Conservation (phyloP, 768 basidiomycete species). For the Galerina sulciceps region DNA sequence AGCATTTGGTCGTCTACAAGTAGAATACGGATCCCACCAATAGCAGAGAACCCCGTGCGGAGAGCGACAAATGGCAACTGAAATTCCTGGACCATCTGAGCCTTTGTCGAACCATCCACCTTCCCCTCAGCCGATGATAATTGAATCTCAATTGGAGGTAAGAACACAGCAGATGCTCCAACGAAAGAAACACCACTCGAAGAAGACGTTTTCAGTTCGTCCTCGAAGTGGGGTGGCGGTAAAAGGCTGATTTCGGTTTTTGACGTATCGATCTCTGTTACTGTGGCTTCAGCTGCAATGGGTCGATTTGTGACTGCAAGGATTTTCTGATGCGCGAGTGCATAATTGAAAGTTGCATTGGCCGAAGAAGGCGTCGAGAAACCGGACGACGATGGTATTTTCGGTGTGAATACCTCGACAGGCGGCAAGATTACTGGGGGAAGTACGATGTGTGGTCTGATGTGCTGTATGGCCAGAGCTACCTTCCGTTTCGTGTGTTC, state of each 20-base stretch:
- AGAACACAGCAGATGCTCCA: slow-evolving; percentile 54
- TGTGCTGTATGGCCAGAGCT: slow-evolving; percentile 67
- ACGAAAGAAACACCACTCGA: slow-evolving; percentile 43
- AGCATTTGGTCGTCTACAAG: slow-evolving; percentile 59
- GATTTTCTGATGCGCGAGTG: slow-evolving; percentile 54
- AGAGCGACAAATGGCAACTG: slow-evolving; percentile 65
- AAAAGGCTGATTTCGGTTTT: slow-evolving; percentile 25
- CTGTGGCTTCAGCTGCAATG: slow-evolving; percentile 25
- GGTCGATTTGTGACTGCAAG: slow-evolving; percentile 45
- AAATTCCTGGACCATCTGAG: slow-evolving; percentile 57
- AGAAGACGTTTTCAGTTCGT: slow-evolving; percentile 36
- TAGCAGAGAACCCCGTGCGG: slow-evolving; percentile 58
- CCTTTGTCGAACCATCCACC: slow-evolving; percentile 28
- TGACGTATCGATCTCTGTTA: slow-evolving; percentile 19
- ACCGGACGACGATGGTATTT: slow-evolving; percentile 51
- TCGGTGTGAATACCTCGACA: slow-evolving; percentile 34
- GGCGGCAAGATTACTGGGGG: slow-evolving; percentile 22
- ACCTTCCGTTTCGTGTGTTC: slow-evolving; percentile 42
- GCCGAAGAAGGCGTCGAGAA: slow-evolving; percentile 56
- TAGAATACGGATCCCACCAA: slow-evolving; percentile 76
- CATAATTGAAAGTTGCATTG: slow-evolving; percentile 53
- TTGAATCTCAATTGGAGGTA: slow-evolving; percentile 47
- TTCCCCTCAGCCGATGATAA: slow-evolving; percentile 15
- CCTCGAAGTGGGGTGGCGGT: slow-evolving; percentile 53
- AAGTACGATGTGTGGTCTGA: slow-evolving; percentile 45